Conservation (phyloP, 2,329 filamentous ascomycete genomes). For the Clathrospora elynae region DNA sequence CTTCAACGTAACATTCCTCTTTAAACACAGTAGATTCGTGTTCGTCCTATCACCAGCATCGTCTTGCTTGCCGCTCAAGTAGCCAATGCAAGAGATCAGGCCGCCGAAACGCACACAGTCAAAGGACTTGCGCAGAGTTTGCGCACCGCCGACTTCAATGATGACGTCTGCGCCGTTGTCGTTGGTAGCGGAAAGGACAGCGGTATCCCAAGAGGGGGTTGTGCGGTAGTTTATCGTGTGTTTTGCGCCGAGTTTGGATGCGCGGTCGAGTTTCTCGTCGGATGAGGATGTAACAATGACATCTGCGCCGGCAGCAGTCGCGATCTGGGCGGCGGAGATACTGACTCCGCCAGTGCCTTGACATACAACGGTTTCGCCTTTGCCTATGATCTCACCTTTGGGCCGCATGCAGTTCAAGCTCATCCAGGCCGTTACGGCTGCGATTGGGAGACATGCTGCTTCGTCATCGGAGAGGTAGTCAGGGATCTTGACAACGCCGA, state of each 20-base stretch:
- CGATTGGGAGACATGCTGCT: constrained; percentile 65
- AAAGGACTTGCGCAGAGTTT: constrained; percentile 55
- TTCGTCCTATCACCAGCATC: constrained; percentile 60
- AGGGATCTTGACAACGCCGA: constrained; percentile 62
- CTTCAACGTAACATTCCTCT: constrained; percentile 59
- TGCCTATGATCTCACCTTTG: constrained; percentile 57
- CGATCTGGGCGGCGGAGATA: constrained; percentile 50
- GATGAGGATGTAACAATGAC: constrained; percentile 65
- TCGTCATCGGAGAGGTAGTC: constrained; percentile 64
- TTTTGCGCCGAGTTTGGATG: constrained; percentile 62
- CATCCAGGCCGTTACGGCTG: constrained; percentile 69
- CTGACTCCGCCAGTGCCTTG: constrained; percentile 54
- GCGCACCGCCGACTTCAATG: constrained; percentile 58
- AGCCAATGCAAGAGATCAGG: constrained; percentile 50
- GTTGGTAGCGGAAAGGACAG: constrained; percentile 56
- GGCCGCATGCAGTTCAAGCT: constrained; percentile 65
- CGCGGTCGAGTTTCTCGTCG: constrained; percentile 58
- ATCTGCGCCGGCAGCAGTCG: constrained; percentile 49
- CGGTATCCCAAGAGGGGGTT: constrained; percentile 63
- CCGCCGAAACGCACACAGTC: constrained; percentile 52
- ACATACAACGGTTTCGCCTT: constrained; percentile 45
- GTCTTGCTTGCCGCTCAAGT: constrained; percentile 61
- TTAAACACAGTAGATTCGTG: constrained; percentile 62
- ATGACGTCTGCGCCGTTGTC: constrained; percentile 55
- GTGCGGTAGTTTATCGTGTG: constrained; percentile 66